Evolutionary conservation across 2,329 filamentous ascomycete species (phyloP).

Genomic region (Diaporthe australafricana): DNA sequence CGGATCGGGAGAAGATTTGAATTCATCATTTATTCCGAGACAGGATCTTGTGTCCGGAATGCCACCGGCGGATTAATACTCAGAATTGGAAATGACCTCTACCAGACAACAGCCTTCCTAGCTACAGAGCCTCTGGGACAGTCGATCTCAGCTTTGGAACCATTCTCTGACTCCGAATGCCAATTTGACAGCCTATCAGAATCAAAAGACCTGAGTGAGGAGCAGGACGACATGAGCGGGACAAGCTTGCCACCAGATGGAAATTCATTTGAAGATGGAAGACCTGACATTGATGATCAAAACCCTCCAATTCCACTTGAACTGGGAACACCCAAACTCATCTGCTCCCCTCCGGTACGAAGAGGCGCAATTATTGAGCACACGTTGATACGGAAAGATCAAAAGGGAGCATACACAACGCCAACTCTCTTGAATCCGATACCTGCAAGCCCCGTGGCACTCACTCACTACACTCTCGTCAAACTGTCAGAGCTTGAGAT

Average conservation of each 20-base stretch:
- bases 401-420: neutral
- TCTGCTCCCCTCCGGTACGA: neutral
- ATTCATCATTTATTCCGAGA: neutral
- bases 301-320: neutral
- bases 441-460: neutral
- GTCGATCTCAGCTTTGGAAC: neutral
- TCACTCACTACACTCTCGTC: neutral
- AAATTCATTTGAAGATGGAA: neutral
- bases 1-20: neutral
- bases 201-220: neutral
- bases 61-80: conserved; percentile 1
- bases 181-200: neutral
- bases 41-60: neutral
- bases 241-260: neutral
- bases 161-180: neutral
- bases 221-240: neutral
- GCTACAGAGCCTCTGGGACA: neutral
- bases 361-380: fast-evolving
- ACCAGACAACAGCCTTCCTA: neutral
- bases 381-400: neutral
- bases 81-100: neutral
- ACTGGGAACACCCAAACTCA: neutral
- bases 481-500: neutral
- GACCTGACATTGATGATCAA: neutral
- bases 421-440: neutral